Conservation (phyloP, 1,284 basidiomycete species). For the Apiotrichum sp. region DNA sequence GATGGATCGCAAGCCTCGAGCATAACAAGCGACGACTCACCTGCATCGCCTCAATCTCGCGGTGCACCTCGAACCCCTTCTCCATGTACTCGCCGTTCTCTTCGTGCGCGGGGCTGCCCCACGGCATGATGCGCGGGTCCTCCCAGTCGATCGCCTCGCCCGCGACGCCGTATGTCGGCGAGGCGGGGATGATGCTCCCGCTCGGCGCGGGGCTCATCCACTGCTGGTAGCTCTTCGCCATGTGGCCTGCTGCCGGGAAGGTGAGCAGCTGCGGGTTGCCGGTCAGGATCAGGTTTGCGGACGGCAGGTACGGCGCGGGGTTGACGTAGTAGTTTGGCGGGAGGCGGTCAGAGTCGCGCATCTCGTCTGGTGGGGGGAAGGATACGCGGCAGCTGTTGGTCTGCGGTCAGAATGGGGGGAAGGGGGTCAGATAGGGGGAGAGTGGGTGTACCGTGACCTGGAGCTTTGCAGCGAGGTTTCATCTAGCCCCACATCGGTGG, state of each 20-base stretch:
- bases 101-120: slow-evolving; percentile 28
- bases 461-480: too few relatives aligned
- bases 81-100: slow-evolving; percentile 35
- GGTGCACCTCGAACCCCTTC: slow-evolving; percentile 21
- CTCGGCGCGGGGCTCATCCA: slow-evolving; percentile 35
- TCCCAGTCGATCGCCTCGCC: slow-evolving; percentile 30
- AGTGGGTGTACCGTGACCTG: background rate
- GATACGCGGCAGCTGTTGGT: slow-evolving; percentile 26
- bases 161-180: slow-evolving; percentile 24
- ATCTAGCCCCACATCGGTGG: too few relatives aligned
- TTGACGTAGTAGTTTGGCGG: slow-evolving; percentile 33
- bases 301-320: slow-evolving; percentile 32
- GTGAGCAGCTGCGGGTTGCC: slow-evolving; percentile 1
- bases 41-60: slow-evolving; percentile 15
- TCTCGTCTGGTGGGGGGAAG: slow-evolving; percentile 29
- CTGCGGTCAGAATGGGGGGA: slow-evolving; percentile 13
- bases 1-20: background rate
- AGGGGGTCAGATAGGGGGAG: background rate
- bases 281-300: slow-evolving; percentile 14
- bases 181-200: slow-evolving; percentile 18
- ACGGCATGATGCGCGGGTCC: slow-evolving; percentile 36
- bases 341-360: slow-evolving; percentile 25
- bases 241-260: background rate
- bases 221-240: slow-evolving; percentile 21
- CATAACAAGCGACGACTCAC: background rate